These are phyloP conservation scores for Fusarium piperis DNA, from an alignment of 2,329 filamentous ascomycete genomes.

Conservation along the genomic window DNA sequence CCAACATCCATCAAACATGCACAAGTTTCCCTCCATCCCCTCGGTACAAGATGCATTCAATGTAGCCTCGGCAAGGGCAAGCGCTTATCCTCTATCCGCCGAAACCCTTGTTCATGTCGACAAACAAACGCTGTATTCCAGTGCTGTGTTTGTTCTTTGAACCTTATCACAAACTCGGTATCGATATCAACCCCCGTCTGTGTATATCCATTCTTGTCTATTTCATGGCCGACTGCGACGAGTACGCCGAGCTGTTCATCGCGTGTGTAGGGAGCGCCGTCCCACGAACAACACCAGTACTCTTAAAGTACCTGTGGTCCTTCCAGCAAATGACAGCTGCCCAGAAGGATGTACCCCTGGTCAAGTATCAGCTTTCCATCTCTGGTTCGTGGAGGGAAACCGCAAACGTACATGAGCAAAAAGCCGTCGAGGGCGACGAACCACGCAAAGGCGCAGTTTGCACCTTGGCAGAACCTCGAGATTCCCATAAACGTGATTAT, in stretches of 20 bases:
- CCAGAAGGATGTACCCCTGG: slow-evolving; percentile 10
- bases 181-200: accelerated
- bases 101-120: background rate
- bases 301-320: slow-evolving; percentile 8
- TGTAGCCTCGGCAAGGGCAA: background rate
- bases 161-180: accelerated
- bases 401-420: slow-evolving; percentile 9
- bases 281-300: background rate
- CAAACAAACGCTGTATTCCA: background rate
- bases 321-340: slow-evolving; percentile 19
- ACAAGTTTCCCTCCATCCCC: too few relatives aligned
- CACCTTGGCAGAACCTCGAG: slow-evolving; percentile 19
- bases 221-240: background rate
- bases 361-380: background rate
- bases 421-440: slow-evolving; percentile 17
- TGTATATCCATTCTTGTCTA: background rate
- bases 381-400: accelerated
- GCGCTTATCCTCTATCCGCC: background rate
- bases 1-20: background rate
- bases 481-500: slow-evolving; percentile 32
- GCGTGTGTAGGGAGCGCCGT: background rate
- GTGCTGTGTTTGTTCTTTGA: background rate
- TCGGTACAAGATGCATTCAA: background rate
- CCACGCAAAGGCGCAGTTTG: slow-evolving; percentile 22
- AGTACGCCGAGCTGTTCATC: background rate